Conservation (phyloP, 2,329 filamentous ascomycete species). For the Ophiostoma himal-ulmi region DNA sequence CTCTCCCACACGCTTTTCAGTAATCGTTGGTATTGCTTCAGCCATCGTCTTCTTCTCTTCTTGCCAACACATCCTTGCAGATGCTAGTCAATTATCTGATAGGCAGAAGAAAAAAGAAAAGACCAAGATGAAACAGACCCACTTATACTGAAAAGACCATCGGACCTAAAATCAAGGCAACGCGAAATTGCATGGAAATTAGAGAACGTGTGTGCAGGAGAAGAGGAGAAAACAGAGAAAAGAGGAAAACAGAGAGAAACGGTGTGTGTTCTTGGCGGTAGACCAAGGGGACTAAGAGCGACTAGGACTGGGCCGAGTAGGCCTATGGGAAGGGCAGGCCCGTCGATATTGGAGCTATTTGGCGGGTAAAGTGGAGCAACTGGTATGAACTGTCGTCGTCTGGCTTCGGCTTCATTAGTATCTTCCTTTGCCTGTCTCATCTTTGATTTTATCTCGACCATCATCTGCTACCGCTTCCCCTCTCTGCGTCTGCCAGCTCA, state of each 20-base stretch:
- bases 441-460: not conserved
- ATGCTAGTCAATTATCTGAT: not conserved
- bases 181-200: not conserved
- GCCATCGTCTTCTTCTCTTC: not conserved
- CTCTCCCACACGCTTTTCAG: not conserved
- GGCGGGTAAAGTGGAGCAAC: not conserved
- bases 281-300: not conserved
- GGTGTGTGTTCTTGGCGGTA: not conserved
- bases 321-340: constrained; percentile 20
- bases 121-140: not conserved
- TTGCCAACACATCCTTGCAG: constrained; percentile 18
- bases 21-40: not conserved
- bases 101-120: not conserved
- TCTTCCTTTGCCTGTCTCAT: not conserved
- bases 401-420: not conserved
- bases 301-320: not conserved
- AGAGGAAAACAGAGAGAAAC: not conserved
- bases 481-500: constrained; percentile 11
- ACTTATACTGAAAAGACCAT: not conserved
- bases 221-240: not conserved
- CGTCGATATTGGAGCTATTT: constrained; percentile 12
- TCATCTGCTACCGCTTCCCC: not conserved
- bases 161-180: not conserved
- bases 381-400: not conserved
- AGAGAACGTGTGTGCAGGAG: not conserved